phyloP scores from a whole-genome alignment of 2,329 filamentous ascomycete genomes.

The Fusarium sp. region DNA sequence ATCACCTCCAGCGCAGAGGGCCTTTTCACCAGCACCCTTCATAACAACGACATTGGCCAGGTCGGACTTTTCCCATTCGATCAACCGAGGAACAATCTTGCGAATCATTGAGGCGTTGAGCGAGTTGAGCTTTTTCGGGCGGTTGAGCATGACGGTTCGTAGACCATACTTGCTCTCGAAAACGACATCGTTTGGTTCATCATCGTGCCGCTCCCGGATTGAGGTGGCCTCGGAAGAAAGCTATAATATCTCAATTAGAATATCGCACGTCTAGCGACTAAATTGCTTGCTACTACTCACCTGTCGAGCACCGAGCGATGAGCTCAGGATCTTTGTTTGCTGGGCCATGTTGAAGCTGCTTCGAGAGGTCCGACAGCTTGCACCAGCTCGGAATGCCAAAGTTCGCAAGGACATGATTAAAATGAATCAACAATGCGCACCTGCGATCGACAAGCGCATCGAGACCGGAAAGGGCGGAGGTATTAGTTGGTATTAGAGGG shows the following conservation, averaged over 20 bases:
- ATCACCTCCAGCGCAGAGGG: constrained; percentile 94
- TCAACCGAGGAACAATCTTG: constrained; percentile 89
- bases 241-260: constrained; percentile 43
- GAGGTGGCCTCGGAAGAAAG: constrained; percentile 50
- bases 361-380: constrained; percentile 56
- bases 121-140: constrained; percentile 90
- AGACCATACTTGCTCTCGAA: constrained; percentile 91
- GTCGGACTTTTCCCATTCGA: constrained; percentile 95
- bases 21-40: constrained; percentile 85
- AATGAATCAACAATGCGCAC: constrained; percentile 52
- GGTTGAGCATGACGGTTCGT: constrained; percentile 92
- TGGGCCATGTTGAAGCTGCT: constrained; percentile 75
- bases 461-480: constrained; percentile 40
- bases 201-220: constrained; percentile 69
- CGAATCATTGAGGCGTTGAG: constrained; percentile 94
- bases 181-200: constrained; percentile 89
- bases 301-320: constrained; percentile 59
- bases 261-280: neutral
- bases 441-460: constrained; percentile 50
- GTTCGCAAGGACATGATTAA: constrained; percentile 68
- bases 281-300: constrained; percentile 35
- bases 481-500: constrained; percentile 8
- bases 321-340: constrained; percentile 76
- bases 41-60: constrained; percentile 93
- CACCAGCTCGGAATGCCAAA: constrained; percentile 64